Evolutionary conservation across 139 green algal genomes (phyloP).

Genomic region (Pleodorina starrii): DNA sequence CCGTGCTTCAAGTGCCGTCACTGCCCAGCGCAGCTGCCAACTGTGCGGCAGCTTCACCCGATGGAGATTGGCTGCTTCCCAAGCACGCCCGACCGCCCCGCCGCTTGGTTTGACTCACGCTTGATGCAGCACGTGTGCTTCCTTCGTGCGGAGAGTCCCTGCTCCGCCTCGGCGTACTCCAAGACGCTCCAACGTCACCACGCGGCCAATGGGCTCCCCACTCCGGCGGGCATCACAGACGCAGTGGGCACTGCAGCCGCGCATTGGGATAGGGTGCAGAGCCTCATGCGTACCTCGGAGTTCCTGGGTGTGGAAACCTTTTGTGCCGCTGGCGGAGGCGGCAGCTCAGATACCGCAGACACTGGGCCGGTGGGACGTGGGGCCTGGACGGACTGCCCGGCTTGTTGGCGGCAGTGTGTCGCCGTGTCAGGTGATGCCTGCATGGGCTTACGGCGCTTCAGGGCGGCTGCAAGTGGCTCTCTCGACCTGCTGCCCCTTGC

Average conservation of each 20-base stretch:
- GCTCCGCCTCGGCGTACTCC: background rate
- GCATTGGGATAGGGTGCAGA: background rate
- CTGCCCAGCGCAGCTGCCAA: background rate
- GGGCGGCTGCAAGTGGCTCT: background rate
- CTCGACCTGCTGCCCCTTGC: background rate
- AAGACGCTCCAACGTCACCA: background rate
- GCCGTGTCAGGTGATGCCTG: background rate
- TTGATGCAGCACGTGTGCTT: background rate
- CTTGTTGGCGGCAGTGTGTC: background rate
- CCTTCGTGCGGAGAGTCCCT: background rate
- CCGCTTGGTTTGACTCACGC: background rate
- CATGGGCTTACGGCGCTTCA: background rate
- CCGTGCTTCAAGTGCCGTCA: background rate
- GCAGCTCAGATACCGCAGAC: background rate
- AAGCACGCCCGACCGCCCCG: background rate
- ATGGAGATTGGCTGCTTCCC: slow-evolving; percentile 18
- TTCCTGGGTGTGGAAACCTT: background rate
- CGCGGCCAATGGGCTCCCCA: background rate
- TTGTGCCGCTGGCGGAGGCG: too few relatives aligned
- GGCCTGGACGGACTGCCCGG: background rate
- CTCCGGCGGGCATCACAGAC: background rate
- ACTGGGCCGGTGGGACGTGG: too few relatives aligned
- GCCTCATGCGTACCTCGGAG: background rate
- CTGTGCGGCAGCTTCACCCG: background rate
- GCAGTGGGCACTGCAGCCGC: background rate